These are phyloP conservation scores for Corymbia citriodora DNA, from an alignment of 441 rosid genomes.

Conservation along the genomic window DNA sequence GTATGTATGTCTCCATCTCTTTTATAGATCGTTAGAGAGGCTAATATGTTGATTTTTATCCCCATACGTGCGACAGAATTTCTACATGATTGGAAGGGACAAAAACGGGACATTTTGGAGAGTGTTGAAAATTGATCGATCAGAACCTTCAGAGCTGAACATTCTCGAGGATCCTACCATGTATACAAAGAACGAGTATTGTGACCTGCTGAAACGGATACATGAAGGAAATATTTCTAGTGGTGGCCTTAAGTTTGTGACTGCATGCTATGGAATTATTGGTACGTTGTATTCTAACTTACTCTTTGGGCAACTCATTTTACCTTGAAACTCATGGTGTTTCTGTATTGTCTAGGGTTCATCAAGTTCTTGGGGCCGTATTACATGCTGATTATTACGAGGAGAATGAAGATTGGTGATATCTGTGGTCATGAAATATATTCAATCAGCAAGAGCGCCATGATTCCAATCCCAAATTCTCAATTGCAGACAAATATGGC, in stretches of 20 bases:
- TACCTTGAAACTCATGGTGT: background rate
- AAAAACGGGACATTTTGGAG: slow-evolving; percentile 51
- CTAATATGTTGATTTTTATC: background rate
- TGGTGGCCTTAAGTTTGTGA: slow-evolving; percentile 73
- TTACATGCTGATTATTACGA: slow-evolving; percentile 67
- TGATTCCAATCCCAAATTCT: slow-evolving; percentile 49
- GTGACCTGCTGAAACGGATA: slow-evolving; percentile 44
- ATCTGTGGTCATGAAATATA: slow-evolving; percentile 64
- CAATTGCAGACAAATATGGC: slow-evolving; percentile 51
- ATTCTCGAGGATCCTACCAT: slow-evolving; percentile 46
- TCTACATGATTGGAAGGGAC: slow-evolving; percentile 70
- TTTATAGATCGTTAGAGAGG: background rate
- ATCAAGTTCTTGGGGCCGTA: slow-evolving; percentile 70
- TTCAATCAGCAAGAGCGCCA: slow-evolving; percentile 50
- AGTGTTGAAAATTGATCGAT: slow-evolving; percentile 56
- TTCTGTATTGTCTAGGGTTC: slow-evolving; percentile 38
- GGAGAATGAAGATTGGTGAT: slow-evolving; percentile 62
- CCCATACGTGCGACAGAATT: slow-evolving; percentile 36
- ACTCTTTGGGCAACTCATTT: background rate
- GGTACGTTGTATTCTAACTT: slow-evolving; percentile 27
- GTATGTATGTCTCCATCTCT: background rate
- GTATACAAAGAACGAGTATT: slow-evolving; percentile 51
- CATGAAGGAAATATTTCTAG: slow-evolving; percentile 62
- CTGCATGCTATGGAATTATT: slow-evolving; percentile 65
- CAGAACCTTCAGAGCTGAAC: slow-evolving; percentile 46